Base-by-base conservation (phyloP, 495 filamentous ascomycete genomes). In the Lepraria neglecta region DNA sequence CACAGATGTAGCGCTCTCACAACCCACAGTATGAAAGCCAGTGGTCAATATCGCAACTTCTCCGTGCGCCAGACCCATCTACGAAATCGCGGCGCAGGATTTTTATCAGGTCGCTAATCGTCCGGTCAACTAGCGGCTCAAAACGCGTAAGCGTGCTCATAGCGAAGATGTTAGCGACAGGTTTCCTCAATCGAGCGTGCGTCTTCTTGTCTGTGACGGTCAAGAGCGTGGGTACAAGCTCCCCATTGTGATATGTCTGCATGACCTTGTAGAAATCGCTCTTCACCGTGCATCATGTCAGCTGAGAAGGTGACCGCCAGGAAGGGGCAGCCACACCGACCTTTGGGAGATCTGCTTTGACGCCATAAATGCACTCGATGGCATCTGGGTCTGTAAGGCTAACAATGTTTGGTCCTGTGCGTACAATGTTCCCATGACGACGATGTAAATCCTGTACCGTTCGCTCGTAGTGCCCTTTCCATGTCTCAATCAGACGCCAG, bases 11-110 rank as follows among this genome's bases (percentile, higher is more conserved):
- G 27, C 15, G 12, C 11, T 19, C 0, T 11, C 24, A n/a, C 31
- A 6, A 54, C 35, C 61, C 56, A 73, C 71, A 82, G 56, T 66
- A 77, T 63, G 76, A 73, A 35, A 80, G 56, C 76, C 74, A 80
- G 17, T 72, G 60, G 19, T 70, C 71, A 1, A 76, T 63, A 42
- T 73, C 70, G 24, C 68, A 75, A 4, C 64, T 28, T 31, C 65
- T 72, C 3, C 55, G 62, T 0, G 68, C 24, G 24, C 24, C 24
- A 24, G 24, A 24, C 24, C 24, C 51, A 33, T 57, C 51, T 15
- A 64, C 65, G 40, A 68, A 74, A 35, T 52, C 67, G 11, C 43
- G 4, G 3, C 64, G 64, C 0, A 74, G 47, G 35, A 72, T 64
- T 5, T 67, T 53, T 45, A 68, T 63, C 10, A 75, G 64, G 9